Evolutionary conservation across 345 rosid genomes (phyloP).

Genomic region (Sapria himalayana): DNA sequence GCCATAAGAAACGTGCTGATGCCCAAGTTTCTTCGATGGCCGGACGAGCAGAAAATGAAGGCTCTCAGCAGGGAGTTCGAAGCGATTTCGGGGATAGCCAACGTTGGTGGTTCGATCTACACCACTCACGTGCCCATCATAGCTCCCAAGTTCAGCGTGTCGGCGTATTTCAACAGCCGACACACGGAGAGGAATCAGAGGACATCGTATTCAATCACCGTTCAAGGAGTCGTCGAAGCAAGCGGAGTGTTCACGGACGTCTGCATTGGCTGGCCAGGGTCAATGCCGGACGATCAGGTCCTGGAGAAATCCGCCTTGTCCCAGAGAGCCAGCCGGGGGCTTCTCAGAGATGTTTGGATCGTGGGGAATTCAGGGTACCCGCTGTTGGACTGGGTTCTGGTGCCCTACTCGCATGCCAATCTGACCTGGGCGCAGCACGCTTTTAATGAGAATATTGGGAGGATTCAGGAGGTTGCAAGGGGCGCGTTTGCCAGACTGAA

Average conservation of each 20-base stretch:
- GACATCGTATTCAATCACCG: conserved; percentile 61
- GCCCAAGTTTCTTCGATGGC: conserved; percentile 59
- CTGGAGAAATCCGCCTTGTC: conserved; percentile 45
- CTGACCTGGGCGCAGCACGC: conserved; percentile 68
- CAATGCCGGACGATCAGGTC: conserved; percentile 55
- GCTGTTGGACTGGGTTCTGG: conserved; percentile 53
- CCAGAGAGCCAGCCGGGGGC: conserved; percentile 36
- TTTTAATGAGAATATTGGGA: conserved; percentile 39
- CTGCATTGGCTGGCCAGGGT: conserved; percentile 74
- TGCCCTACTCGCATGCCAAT: conserved; percentile 48
- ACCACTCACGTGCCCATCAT: conserved; percentile 67
- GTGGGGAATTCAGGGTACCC: conserved; percentile 48
- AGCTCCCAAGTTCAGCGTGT: conserved; percentile 53
- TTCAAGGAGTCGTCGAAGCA: conserved; percentile 62
- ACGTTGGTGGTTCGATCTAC: conserved; percentile 64
- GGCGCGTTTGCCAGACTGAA: conserved; percentile 42
- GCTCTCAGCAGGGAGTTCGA: conserved; percentile 25
- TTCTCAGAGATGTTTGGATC: conserved; percentile 35
- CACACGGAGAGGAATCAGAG: conserved; percentile 76
- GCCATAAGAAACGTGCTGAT: conserved; percentile 47
- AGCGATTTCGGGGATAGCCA: conserved; percentile 26
- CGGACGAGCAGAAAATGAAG: conserved; percentile 22
- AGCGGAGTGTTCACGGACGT: conserved; percentile 54
- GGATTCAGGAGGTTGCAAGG: conserved; percentile 18
- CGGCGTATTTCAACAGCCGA: conserved; percentile 53